Percentiles rank a stretch among this genome's conserved stretches.
These are phyloP conservation scores for Strobilomyces echinocephalus DNA, from an alignment of 768 basidiomycete species.

Conservation along the genomic window DNA sequence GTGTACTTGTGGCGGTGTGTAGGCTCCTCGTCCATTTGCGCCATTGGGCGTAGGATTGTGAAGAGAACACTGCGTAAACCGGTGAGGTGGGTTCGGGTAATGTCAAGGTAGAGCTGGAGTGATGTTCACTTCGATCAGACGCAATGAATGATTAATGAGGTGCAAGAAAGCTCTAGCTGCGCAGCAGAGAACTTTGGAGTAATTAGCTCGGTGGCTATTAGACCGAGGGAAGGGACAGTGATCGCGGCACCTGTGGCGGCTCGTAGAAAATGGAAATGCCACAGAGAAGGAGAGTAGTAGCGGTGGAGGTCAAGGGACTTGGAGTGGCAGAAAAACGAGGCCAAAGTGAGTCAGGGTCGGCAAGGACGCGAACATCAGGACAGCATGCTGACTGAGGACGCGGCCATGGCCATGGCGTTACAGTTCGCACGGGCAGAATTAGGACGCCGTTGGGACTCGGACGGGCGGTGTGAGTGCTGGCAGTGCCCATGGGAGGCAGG, in stretches of 20 bases:
- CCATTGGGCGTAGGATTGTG: conserved; percentile 3
- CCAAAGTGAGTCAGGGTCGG: conserved; percentile 5
- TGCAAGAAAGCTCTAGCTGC: background rate
- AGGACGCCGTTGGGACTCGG: background rate
- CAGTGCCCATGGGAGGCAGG: conserved; percentile 2
- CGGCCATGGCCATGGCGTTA: background rate
- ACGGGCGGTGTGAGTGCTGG: background rate
- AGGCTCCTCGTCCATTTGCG: conserved; percentile 2
- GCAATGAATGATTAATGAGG: conserved; percentile 3
- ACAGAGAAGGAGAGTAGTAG: background rate
- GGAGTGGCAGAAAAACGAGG: background rate
- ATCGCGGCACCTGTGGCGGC: conserved; percentile 18
- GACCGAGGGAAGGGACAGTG: conserved; percentile 4
- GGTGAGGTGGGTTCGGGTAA: background rate
- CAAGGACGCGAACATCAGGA: background rate
- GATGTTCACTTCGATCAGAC: background rate
- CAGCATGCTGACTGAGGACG: background rate
- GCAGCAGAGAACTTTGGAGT: conserved; percentile 1
- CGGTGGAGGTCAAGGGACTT: background rate
- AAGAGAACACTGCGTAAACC: conserved; percentile 6
- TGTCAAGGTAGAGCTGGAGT: background rate
- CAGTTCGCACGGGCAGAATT: background rate
- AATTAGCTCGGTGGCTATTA: conserved; percentile 16
- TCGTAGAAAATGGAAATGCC: conserved; percentile 10
- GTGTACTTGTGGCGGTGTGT: conserved; percentile 12